These are phyloP conservation scores for Mycena alexandri DNA, from an alignment of 768 basidiomycete species.

Conservation along the genomic window DNA sequence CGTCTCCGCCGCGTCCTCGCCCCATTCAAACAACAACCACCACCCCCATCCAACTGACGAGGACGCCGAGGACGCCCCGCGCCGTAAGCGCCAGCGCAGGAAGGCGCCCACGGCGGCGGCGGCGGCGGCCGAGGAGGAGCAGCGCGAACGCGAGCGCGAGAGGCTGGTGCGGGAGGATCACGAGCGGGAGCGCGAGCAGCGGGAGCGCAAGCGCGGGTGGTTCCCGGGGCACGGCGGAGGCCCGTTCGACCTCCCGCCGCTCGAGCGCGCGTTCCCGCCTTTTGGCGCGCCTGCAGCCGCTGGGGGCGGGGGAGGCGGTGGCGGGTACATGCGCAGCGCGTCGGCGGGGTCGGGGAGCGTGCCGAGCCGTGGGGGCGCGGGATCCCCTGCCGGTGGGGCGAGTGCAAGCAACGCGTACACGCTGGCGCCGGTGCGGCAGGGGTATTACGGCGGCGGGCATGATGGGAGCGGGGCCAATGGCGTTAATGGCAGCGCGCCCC, in stretches of 20 bases:
- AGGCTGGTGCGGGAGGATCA: slow-evolving; percentile 39
- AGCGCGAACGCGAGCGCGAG: slow-evolving; percentile 38
- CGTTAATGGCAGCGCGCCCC: slow-evolving; percentile 41
- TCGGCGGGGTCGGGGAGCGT: slow-evolving; percentile 28
- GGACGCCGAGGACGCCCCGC: slow-evolving; percentile 63
- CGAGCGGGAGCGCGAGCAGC: slow-evolving; percentile 34
- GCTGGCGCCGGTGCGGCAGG: slow-evolving; percentile 25
- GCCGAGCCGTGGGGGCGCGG: slow-evolving; percentile 34
- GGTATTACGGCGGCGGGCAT: slow-evolving; percentile 33
- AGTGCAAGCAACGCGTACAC: slow-evolving; percentile 12
- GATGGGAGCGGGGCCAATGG: slow-evolving; percentile 26
- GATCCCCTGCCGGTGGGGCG: slow-evolving; percentile 27
- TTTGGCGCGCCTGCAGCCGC: neutral
- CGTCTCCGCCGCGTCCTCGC: slow-evolving; percentile 24
- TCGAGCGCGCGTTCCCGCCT: slow-evolving; percentile 32
- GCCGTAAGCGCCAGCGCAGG: slow-evolving; percentile 69
- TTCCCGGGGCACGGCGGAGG: slow-evolving; percentile 42
- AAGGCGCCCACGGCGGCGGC: slow-evolving; percentile 42
- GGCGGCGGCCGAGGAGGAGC: slow-evolving; percentile 38
- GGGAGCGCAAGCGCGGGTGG: slow-evolving; percentile 52
- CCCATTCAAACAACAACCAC: slow-evolving; percentile 35
- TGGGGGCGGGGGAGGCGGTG: slow-evolving; percentile 14
- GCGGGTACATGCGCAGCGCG: slow-evolving; percentile 49
- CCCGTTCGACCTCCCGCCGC: slow-evolving; percentile 47
- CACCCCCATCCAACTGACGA: slow-evolving; percentile 54